phyloP scores from a whole-genome alignment of 1,284 basidiomycete genomes.

The Tetrapyrgos nigripes region DNA sequence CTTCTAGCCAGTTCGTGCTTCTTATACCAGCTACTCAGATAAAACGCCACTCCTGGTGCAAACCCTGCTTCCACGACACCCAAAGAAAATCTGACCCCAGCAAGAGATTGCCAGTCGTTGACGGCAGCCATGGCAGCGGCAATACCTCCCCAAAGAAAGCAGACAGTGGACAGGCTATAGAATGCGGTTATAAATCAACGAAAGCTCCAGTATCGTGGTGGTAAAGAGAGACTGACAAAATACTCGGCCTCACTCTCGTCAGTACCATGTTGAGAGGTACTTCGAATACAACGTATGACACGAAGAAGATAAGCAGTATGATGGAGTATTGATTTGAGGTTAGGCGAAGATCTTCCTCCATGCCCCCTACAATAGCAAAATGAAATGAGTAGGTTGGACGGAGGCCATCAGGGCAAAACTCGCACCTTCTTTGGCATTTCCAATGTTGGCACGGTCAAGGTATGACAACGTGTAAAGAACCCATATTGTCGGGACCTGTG shows the following conservation, averaged over 20 bases:
- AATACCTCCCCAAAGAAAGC: conserved; percentile 26
- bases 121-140: conserved; percentile 26
- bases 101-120: conserved; percentile 24
- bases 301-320: conserved; percentile 33
- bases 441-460: conserved; percentile 35
- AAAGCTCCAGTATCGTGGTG: too few relatives aligned
- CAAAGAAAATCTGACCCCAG: conserved; percentile 22
- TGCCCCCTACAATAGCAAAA: conserved; percentile 34
- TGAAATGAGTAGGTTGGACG: too few relatives aligned
- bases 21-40: conserved; percentile 49
- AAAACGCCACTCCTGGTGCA: conserved; percentile 47
- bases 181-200: too few relatives aligned
- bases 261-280: conserved; percentile 27
- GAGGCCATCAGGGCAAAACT: too few relatives aligned
- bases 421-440: conserved; percentile 35
- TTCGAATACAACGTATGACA: conserved; percentile 29
- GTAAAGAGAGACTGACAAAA: conserved; percentile 20
- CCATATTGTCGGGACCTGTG: conserved; percentile 19
- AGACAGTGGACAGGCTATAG: conserved; percentile 21
- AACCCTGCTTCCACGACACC: conserved; percentile 42
- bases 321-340: conserved; percentile 28
- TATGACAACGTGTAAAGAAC: conserved; percentile 21
- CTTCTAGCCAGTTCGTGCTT: conserved; percentile 45
- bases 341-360: conserved; percentile 37
- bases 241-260: conserved; percentile 21